Base-by-base conservation (phyloP, 441 rosid species). In the Theobroma grandiflorum region DNA sequence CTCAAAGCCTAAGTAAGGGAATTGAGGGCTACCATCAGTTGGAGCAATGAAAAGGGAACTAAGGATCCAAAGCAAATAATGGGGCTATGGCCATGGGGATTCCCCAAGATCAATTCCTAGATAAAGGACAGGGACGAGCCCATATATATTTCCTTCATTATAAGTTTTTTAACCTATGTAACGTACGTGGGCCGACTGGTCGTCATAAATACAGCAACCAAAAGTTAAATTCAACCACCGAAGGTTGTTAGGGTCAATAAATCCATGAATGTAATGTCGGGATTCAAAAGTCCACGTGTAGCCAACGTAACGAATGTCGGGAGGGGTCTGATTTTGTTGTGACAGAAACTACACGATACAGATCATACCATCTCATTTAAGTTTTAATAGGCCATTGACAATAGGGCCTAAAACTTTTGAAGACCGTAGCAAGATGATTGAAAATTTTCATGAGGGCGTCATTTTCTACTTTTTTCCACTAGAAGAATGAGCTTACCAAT, bases 391-490 rank as follows among this genome's bases (percentile, higher is more conserved):
- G 53, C 72, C 72, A 49, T 71, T 26, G 72, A 72, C n/a, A 31
- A 49, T 33, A 72, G 59, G 70, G 26, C 70, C 22, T 65, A 11
- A 7, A 40, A 65, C 49, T 10, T 38, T 18, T 67, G 38, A 59
- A 26, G 38, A 26, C 15, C 1, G 15, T 59, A 0, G 64, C 64
- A 9, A 22, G 37, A 40, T 70, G 53, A n/a, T 20, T 68, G 72
- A 69, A 69, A 20, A 11, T 22, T 50, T 6, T 14, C 15, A 16
- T 2, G 69, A 64, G 20, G 20, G 35, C n/a, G 42, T 74, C 65
- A 12, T 57, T 74, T 74, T 74, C 77, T 58, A 38, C 35, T 43
- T 53, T 53, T 12, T 14, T 4, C n/a, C 73, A 77, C 31, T 1
- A 9, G 20, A 35, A 22, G 20, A 14, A 37, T 38, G 11, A 9